Base-by-base conservation (phyloP, 2,329 filamentous ascomycete species). In the Diaporthe citri region DNA sequence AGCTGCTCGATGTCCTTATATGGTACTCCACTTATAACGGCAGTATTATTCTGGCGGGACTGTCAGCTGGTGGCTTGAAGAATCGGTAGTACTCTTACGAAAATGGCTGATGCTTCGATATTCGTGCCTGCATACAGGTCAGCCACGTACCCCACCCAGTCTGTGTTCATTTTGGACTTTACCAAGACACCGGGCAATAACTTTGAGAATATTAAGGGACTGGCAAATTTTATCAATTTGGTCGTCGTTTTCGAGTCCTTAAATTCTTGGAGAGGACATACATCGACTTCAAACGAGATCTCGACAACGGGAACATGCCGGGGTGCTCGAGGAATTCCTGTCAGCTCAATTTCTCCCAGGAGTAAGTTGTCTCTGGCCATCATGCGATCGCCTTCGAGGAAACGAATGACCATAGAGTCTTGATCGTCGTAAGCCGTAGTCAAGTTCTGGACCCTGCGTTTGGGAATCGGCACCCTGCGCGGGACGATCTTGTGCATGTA, bases 11-110 rank as follows among this genome's bases (percentile, higher is more conserved):
- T 17, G 22, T 64, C 22, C 15, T 15, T 2, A 8, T 25, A 28
- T 1, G 2, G 6, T 2, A 46, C 8, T 20, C 13, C 10, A 4
- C 9, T 12, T 1, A 9, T 12, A 3, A 10, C 0, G 4, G 31
- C 8, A 12, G 31, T 51, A 3, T 52, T 20, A 1, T 12, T 22
- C 46, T 52, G 12, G 7, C 17, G 8, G 4, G 2, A 9, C 31
- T 39, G 46, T 67, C 4, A 67, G 31, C 22, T n/a, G 20, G n/a
- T 13, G 34, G 7, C 43, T 13, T 48, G 4, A 10, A 7, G 25
- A 46, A 3, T 9, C 8, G 5, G 20, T 17, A 7, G 1, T 12
- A 20, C 12, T 1, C 31, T 1, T 67, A 67, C 62, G 4, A 36
- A 51, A 25, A 20, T 15, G 8, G 20, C 28, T 22, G 60, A 66